Base-by-base conservation (phyloP, 257 asterid genomes). In the Solanum piurae region DNA sequence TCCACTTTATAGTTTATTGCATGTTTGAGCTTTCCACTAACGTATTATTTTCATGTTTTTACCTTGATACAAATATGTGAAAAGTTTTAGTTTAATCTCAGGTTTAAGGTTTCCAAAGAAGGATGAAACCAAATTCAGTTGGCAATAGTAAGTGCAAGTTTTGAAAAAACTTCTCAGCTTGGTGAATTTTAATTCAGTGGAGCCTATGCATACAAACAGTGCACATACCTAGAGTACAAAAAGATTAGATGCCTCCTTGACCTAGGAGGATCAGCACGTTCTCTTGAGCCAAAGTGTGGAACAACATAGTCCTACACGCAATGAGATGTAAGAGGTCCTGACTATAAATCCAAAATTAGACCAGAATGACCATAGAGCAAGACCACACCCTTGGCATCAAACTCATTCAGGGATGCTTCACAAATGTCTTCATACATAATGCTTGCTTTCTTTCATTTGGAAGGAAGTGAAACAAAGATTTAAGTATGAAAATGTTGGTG, bases 231-330 rank as follows among this genome's bases (percentile, higher is more conserved):
- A 85, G 77, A 40, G 64, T 72, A 85, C 40, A 85, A 68, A 85
- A 68, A 64, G 42, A 69, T 64, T 64, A 14, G 64, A 85, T 37
- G 76, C 76, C 80, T 46, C 87, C 80, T 85, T 44, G 87, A 85
- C 83, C 87, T 72, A 85, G 87, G 79, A 85, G 87, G 87, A 72
- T 85, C 87, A 85, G 62, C 82, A 64, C 42, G 66, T 64, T 38
- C 38, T 68, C 80, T 85, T 60, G 87, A 85, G 83, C 87, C 87
- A 85, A 58, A 68, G 87, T 85, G 79, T 68, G 76, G 79, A 85
- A 85, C 69, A 82, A 82, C 44, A 23, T 44, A 82, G 69, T 82
- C 85, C 85, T 82, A 82, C 85, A 82, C 42, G 85, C 69, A 82
- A 49, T 20, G 85, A 82, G 85, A 82, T 82, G 85, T 82, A 82